A percentile compares a stretch with the other conserved stretches of the same genome.
Conservation (phyloP, 1,139 yeast species). For the Candida sp. region DNA sequence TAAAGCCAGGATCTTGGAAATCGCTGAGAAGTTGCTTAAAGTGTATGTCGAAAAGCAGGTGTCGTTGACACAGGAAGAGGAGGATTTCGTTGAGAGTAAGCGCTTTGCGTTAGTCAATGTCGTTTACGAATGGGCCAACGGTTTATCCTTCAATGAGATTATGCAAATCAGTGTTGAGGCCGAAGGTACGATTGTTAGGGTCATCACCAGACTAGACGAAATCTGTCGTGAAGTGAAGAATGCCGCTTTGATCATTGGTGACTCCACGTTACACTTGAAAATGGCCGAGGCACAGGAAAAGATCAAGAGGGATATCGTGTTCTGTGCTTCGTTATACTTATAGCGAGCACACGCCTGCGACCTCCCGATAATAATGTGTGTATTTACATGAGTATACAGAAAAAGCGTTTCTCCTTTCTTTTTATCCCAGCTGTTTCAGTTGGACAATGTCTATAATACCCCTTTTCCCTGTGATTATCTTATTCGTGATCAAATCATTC, state of each 20-base stretch:
- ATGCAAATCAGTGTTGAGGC: constrained; percentile 89
- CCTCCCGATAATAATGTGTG: background rate
- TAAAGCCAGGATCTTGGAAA: constrained; percentile 67
- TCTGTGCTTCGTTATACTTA: constrained; percentile 93
- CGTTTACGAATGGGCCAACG: constrained; percentile 98
- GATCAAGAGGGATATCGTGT: constrained; percentile 95
- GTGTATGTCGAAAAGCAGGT: constrained; percentile 76
- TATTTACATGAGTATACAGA: background rate
- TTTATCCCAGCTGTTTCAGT: background rate
- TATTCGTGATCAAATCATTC: constrained; percentile 19
- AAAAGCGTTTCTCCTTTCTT: background rate
- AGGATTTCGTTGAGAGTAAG: constrained; percentile 79
- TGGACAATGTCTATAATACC: constrained; percentile 24
- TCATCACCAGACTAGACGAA: constrained; percentile 92
- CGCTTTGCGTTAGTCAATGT: constrained; percentile 92
- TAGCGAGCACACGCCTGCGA: constrained; percentile 26
- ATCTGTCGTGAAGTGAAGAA: constrained; percentile 94
- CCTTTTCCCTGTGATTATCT: constrained; percentile 28
- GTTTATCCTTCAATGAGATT: constrained; percentile 88
- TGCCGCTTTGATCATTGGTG: constrained; percentile 96
- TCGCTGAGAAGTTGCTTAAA: constrained; percentile 64
- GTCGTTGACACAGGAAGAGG: constrained; percentile 81
- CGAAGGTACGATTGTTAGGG: constrained; percentile 98
- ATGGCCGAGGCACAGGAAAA: constrained; percentile 94
- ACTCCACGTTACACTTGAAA: constrained; percentile 82